Percentiles rank a stretch among this genome's conserved stretches.
phyloP scores from a whole-genome alignment of 805 yeast genomes.

The Cyberlindnera xishuangbannaensis region DNA sequence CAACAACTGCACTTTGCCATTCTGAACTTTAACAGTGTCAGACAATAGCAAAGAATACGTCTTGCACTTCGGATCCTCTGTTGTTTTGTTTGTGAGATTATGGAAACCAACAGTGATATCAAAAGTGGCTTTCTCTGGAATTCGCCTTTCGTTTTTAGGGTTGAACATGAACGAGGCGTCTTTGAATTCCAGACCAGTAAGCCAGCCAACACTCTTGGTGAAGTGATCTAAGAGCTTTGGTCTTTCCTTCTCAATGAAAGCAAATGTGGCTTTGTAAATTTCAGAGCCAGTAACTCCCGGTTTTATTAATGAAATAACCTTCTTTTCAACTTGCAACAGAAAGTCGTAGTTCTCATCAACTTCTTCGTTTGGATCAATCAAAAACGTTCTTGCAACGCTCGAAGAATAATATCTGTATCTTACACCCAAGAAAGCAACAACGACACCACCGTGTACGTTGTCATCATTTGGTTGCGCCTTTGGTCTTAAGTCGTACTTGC shows the following conservation, averaged over 20 bases:
- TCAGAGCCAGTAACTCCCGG: constrained; percentile 60
- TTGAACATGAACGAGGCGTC: constrained; percentile 72
- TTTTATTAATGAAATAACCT: constrained; percentile 52
- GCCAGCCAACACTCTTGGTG: constrained; percentile 79
- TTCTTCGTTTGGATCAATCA: constrained; percentile 81
- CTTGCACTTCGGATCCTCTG: constrained; percentile 44
- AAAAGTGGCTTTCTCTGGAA: constrained; percentile 69
- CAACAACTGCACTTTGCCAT: constrained; percentile 52
- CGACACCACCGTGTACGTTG: constrained; percentile 68
- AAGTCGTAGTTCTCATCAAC: constrained; percentile 78
- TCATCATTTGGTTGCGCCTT: constrained; percentile 71
- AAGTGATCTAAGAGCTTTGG: constrained; percentile 63
- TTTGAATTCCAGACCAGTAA: constrained; percentile 84
- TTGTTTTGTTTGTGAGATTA: constrained; percentile 44
- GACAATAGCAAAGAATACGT: constrained; percentile 67
- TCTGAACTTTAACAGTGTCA: constrained; percentile 71
- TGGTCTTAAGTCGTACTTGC: constrained; percentile 75
- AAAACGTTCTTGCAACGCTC: constrained; percentile 78
- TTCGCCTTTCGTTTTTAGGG: constrained; percentile 59
- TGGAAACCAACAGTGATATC: constrained; percentile 75
- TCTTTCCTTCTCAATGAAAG: constrained; percentile 50
- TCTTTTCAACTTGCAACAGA: constrained; percentile 61
- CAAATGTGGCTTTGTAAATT: constrained; percentile 60
- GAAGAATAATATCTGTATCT: constrained; percentile 88
- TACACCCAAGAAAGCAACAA: constrained; percentile 76